Evolutionary conservation across 345 rosid genomes (phyloP).

Genomic region (Pelargonium nanum): DNA sequence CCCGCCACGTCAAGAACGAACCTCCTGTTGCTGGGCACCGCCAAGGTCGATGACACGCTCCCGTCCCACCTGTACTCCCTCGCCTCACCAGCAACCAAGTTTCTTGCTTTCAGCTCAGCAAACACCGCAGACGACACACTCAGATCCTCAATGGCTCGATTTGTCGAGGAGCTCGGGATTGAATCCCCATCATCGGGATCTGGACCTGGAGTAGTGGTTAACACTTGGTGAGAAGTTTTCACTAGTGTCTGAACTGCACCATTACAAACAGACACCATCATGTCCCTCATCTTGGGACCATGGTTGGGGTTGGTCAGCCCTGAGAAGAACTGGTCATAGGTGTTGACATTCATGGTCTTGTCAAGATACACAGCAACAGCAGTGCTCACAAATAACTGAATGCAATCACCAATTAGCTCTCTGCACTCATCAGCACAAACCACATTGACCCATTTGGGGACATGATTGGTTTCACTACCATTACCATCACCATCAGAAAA

Average conservation of each 20-base stretch:
- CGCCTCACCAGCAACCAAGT: constrained; percentile 5
- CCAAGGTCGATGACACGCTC: constrained; percentile 46
- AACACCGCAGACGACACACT: constrained; percentile 8
- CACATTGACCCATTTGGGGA: constrained; percentile 30
- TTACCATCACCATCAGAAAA: constrained; percentile 11
- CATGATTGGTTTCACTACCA: constrained; percentile 10
- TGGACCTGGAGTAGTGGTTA: constrained; percentile 15
- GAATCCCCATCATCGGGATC: neutral
- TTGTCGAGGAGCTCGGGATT: neutral
- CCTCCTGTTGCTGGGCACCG: constrained; percentile 57
- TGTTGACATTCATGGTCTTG: constrained; percentile 52
- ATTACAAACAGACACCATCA: constrained; percentile 48
- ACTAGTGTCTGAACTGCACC: constrained; percentile 57
- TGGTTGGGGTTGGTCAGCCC: constrained; percentile 75
- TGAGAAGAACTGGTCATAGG: constrained; percentile 50
- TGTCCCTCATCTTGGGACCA: constrained; percentile 33
- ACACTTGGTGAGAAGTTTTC: constrained; percentile 47
- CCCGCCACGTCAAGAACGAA: constrained; percentile 67
- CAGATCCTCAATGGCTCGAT: constrained; percentile 2
- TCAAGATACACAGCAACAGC: constrained; percentile 81
- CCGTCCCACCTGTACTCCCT: constrained; percentile 33
- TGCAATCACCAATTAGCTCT: constrained; percentile 54
- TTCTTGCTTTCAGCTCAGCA: constrained; percentile 6
- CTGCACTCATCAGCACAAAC: constrained; percentile 35
- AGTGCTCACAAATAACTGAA: constrained; percentile 61